Percentiles rank a stretch among this genome's conserved stretches.
These are phyloP conservation scores for Bipolaris sorokiniana DNA, from an alignment of 2,329 filamentous ascomycete species.

Conservation along the genomic window DNA sequence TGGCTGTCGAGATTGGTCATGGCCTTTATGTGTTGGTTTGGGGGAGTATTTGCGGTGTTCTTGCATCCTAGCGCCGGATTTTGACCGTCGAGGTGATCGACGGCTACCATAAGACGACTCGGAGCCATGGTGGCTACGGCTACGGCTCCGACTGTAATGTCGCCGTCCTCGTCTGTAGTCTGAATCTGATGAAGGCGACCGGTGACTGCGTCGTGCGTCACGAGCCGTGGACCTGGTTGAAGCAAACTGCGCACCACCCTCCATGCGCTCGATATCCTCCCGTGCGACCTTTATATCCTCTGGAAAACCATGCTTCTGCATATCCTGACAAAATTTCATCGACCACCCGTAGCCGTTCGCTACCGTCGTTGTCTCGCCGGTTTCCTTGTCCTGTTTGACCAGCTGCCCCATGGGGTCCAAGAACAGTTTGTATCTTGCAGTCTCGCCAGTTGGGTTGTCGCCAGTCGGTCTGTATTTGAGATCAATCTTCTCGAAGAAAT, in stretches of 20 bases:
- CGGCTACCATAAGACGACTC: constrained; percentile 24
- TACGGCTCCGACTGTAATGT: constrained; percentile 17
- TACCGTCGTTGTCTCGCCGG: constrained; percentile 67
- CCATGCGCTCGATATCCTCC: constrained; percentile 27
- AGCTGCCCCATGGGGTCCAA: constrained; percentile 77
- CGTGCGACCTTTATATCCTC: constrained; percentile 30
- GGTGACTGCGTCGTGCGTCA: constrained; percentile 17
- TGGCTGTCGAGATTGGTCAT: constrained; percentile 17
- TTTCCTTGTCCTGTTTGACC: constrained; percentile 68
- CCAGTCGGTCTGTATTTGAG: constrained; percentile 57
- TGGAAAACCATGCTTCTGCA: constrained; percentile 61
- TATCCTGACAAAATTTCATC: constrained; percentile 76
- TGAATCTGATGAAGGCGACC: constrained; percentile 25
- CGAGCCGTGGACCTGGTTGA: constrained; percentile 13
- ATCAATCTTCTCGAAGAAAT: constrained; percentile 69
- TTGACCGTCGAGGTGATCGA: constrained; percentile 15
- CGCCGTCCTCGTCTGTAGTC: constrained; percentile 19
- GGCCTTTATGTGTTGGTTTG: constrained; percentile 9
- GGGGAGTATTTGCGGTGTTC: constrained; percentile 22
- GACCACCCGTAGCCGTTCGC: constrained; percentile 93
- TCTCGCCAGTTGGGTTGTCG: constrained; percentile 43
- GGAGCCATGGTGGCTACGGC: constrained; percentile 23
- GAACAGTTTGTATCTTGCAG: constrained; percentile 53
- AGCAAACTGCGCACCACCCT: constrained; percentile 16
- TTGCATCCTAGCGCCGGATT: constrained; percentile 19